Base-by-base conservation (phyloP, 192 early-diverging fungal species). In the Coemansia furcata region DNA sequence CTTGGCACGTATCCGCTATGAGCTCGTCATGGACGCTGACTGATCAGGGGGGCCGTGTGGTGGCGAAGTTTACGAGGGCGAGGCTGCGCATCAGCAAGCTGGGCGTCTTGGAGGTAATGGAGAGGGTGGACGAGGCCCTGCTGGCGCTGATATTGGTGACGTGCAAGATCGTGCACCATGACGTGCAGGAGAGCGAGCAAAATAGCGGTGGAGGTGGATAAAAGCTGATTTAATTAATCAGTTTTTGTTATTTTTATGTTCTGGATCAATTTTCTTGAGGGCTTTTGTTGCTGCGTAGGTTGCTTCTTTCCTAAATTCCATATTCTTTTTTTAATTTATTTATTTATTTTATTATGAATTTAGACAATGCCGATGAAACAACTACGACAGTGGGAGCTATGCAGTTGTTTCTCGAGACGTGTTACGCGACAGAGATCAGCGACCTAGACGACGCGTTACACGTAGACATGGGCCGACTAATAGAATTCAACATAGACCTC, bases 401-500 rank as follows among this genome's bases (percentile, higher is more conserved):
- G 65, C 65, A 67, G 42, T 57, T 67, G 47, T 73, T 73, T 23
- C 72, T 73, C 1, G 65, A 63, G 21, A 36, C 29, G 4, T 47
- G 44, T 42, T 73, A 60, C 62, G 4, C 10, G 3, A 11, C 9
- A 5, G 50, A 37, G 37, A 58, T 63, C n/a, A 19, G 37, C 11
- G 32, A 32, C 3, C 43, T 68, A 19, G 9, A 7, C 14, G 4
- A 37, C 11, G 39, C 69, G 14, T 17, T 72, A 5, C 55, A 33
- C 12, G 49, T 72, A 3, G 76, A 78, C 58, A 62, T 78, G 66
- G 70, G 72, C 39, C 26, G 37, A 26, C 52, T 78, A 12, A 21
- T 72, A 4, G 66, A 78, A 30, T 68, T 52, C 59, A 72, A 71
- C 62, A 40, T 72, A 29, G 66, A 78, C 40, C 42, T 78, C 2